phyloP scores from a whole-genome alignment of 768 basidiomycete species.

The Fistulinella prunicolor region DNA sequence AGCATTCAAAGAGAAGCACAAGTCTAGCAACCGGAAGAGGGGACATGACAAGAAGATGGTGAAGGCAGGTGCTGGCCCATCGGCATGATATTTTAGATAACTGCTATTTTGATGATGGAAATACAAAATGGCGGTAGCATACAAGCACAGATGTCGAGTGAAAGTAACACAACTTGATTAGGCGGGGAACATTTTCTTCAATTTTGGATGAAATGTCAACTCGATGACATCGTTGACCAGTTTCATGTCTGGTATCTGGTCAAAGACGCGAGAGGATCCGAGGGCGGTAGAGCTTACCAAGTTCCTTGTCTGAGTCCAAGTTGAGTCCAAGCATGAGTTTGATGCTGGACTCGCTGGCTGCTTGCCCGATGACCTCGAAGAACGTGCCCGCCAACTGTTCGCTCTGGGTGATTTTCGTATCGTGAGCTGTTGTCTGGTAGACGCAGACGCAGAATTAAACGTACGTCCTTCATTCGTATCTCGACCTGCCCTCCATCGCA shows the following conservation, averaged over 20 bases:
- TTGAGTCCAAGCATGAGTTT: conserved; percentile 51
- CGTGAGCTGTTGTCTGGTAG: background rate
- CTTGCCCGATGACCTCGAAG: conserved; percentile 67
- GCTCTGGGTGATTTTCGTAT: conserved; percentile 30
- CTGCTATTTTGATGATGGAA: background rate
- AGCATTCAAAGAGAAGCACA: conserved; percentile 75
- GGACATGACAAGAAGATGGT: conserved; percentile 92
- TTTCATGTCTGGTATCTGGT: conserved; percentile 45
- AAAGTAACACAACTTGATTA: conserved; percentile 1
- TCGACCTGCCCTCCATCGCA: conserved; percentile 64
- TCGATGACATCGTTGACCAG: conserved; percentile 61
- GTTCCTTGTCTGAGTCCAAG: conserved; percentile 49
- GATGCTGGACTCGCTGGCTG: conserved; percentile 51
- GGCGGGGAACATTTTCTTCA: conserved; percentile 47
- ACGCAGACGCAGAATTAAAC: conserved; percentile 8
- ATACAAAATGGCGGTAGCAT: background rate
- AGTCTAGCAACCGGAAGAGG: conserved; percentile 76
- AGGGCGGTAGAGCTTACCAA: conserved; percentile 47
- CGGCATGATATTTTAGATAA: conserved; percentile 7
- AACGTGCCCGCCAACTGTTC: conserved; percentile 49
- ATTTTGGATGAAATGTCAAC: conserved; percentile 57
- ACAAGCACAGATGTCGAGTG: background rate
- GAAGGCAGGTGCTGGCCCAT: conserved; percentile 48
- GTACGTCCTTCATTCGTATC: conserved; percentile 42
- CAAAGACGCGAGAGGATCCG: background rate